Evolutionary conservation across 2,329 filamentous ascomycete species (phyloP).

Genomic region (Penicillium sp.): DNA sequence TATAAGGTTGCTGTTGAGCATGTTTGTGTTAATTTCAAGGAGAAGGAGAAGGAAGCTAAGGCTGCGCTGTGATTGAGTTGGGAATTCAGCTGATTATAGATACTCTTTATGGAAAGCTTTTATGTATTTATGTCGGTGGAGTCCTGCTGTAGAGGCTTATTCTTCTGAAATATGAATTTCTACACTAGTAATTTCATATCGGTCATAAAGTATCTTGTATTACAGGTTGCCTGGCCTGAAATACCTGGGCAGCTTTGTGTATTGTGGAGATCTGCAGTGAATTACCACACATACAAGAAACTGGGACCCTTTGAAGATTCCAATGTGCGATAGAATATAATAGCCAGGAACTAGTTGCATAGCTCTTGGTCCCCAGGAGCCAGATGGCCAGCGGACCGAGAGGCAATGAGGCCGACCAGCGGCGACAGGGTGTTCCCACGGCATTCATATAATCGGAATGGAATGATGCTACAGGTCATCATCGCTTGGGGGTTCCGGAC

Average conservation of each 20-base stretch:
- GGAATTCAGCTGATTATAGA: background rate
- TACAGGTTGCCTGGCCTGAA: background rate
- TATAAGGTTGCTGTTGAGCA: slow-evolving; percentile 62
- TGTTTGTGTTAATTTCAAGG: slow-evolving; percentile 42
- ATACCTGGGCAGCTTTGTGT: no score
- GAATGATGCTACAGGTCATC: background rate
- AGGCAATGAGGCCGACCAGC: slow-evolving; percentile 15
- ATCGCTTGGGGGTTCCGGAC: slow-evolving; percentile 19
- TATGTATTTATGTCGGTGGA: background rate
- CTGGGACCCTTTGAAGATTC: background rate
- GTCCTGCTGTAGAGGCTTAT: background rate
- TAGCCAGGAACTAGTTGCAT: background rate
- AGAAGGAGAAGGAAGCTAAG: slow-evolving; percentile 30
- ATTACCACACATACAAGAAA: background rate
- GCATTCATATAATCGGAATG: background rate
- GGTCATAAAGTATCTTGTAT: background rate
- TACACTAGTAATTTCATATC: background rate
- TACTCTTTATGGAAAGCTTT: background rate
- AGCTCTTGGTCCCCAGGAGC: background rate
- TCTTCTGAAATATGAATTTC: background rate
- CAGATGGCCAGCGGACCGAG: background rate
- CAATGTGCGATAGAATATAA: background rate
- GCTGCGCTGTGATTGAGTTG: slow-evolving; percentile 16
- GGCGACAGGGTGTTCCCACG: slow-evolving; percentile 5
- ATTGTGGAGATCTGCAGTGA: no score